Percentiles rank a stretch among this genome's conserved stretches.
Evolutionary conservation across 2,329 filamentous ascomycete genomes (phyloP).

Genomic region (Teratosphaeria viscida): DNA sequence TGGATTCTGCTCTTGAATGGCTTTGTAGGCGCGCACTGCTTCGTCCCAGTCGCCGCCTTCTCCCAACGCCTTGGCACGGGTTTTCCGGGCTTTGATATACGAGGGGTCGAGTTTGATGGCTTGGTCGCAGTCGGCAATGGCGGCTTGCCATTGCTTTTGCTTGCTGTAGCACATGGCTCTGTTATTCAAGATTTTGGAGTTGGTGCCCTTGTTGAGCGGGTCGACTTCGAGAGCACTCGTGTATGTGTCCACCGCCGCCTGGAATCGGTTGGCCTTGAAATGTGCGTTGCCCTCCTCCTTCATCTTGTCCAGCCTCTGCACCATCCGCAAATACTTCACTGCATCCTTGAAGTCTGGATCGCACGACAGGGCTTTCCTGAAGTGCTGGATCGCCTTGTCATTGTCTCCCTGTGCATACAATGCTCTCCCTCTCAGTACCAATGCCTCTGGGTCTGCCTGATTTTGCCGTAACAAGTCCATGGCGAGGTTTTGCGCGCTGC

Average conservation of each 20-base stretch:
- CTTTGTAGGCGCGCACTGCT: slow-evolving; percentile 79
- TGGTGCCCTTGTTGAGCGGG: slow-evolving; percentile 78
- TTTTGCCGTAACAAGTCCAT: slow-evolving; percentile 80
- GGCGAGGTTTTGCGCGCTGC: slow-evolving; percentile 85
- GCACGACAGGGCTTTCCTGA: slow-evolving; percentile 77
- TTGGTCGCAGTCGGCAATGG: slow-evolving; percentile 75
- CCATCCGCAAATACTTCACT: slow-evolving; percentile 76
- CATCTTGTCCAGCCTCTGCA: slow-evolving; percentile 84
- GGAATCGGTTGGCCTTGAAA: slow-evolving; percentile 76
- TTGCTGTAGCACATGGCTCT: slow-evolving; percentile 74
- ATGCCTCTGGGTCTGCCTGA: slow-evolving; percentile 82
- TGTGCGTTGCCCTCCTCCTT: slow-evolving; percentile 87
- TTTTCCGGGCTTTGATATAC: slow-evolving; percentile 87
- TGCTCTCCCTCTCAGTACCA: slow-evolving; percentile 78
- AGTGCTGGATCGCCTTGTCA: slow-evolving; percentile 85
- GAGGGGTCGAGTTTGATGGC: slow-evolving; percentile 72
- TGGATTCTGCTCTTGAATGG: slow-evolving; percentile 71
- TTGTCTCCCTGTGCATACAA: slow-evolving; percentile 90
- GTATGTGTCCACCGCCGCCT: slow-evolving; percentile 76
- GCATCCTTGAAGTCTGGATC: slow-evolving; percentile 88
- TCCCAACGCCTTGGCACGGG: slow-evolving; percentile 81
- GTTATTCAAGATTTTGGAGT: slow-evolving; percentile 91
- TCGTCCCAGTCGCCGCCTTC: slow-evolving; percentile 86
- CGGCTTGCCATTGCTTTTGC: slow-evolving; percentile 72
- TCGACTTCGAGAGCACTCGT: slow-evolving; percentile 74